Percentiles rank a stretch among this genome's conserved stretches.
Conservation (phyloP, 164 flowering plant species). For the Saururus chinensis region DNA sequence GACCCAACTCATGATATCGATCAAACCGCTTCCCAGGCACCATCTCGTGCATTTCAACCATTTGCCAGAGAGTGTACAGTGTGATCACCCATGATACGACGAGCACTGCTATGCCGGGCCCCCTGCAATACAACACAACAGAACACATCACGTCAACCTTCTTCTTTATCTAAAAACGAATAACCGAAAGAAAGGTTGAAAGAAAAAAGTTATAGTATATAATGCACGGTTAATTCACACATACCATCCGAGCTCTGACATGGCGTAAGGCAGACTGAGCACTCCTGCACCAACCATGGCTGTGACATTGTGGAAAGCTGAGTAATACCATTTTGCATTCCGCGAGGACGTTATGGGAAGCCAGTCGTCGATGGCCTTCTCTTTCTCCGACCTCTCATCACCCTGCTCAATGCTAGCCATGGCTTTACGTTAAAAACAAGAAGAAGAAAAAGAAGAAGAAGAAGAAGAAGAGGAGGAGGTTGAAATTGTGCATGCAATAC, state of each 20-base stretch:
- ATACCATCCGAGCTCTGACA: conserved; percentile 68
- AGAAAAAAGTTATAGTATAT: too few species aligned
- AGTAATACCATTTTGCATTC: conserved; percentile 55
- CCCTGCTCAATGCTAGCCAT: background rate
- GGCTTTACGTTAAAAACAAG: background rate
- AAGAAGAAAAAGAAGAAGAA: too few species aligned
- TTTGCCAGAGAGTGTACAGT: conserved; percentile 47
- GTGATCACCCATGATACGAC: conserved; percentile 46
- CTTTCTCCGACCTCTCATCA: conserved; percentile 5
- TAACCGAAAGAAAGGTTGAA: too few species aligned
- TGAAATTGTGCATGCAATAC: too few species aligned
- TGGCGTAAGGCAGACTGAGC: conserved; percentile 50
- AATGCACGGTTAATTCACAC: too few species aligned
- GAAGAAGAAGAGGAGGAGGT: too few species aligned
- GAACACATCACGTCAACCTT: too few species aligned
- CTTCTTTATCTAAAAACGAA: too few species aligned
- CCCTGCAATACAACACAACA: conserved; percentile 9
- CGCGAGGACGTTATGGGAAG: conserved; percentile 48
- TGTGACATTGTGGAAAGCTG: conserved; percentile 63
- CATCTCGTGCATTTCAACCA: conserved; percentile 62
- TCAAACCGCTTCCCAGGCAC: conserved; percentile 57
- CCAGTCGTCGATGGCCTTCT: conserved; percentile 40
- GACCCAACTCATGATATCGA: conserved; percentile 52
- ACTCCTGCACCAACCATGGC: conserved; percentile 76
- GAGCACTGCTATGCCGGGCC: conserved; percentile 12